Evolutionary conservation across 352 stramenopile species (phyloP), one percentile per base, ranked within the genome.

Genomic region (Phytopythium kandeliae): DNA sequence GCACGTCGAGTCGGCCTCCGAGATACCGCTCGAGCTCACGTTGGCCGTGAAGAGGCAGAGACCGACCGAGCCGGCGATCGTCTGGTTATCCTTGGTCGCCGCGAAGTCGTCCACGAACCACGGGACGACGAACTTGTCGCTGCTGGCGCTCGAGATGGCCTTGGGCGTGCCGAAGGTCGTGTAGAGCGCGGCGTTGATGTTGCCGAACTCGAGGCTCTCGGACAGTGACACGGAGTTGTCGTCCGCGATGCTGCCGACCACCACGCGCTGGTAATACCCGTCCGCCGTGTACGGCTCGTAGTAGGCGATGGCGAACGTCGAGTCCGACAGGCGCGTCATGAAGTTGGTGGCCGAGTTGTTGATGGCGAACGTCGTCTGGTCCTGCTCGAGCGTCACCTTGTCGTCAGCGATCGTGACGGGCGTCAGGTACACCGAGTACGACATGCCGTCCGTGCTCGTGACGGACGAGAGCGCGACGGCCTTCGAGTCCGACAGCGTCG

Each of bases 291-390:
- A 89, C 45, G 75, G 74, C 57, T 89, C 77, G 59, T 84, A 92
- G 53, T 78, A 88, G 19, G 72, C 67, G 1, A 84, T 54, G 0
- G 74, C 78, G 54, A 92, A 92, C 45, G 52, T 65, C 51, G 69
- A 73, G 48, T 80, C 75, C 38, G 76, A 88, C 30, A 92, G 49
- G 33, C 72, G 73, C 34, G 71, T 69, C 48, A 92, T 65, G 47
- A 86, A 89, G 60, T 68, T 89, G 48, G 75, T 87, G 38, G 54
- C 62, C 59, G 73, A 85, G 57, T 70, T 76, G 53, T 85, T 86
- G 62, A 64, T 71, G 0, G 60, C 74, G 26, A 77, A 59, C 13
- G 74, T 61, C 22, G 70, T 73, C 46, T 69, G 62, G 19, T 74
- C 66, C 48, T 72, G 66, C 44, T 69, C 54, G 42, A 86, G 51